phyloP scores from a whole-genome alignment of 2,329 filamentous ascomycete species.

The Fusarium odoratissimum region DNA sequence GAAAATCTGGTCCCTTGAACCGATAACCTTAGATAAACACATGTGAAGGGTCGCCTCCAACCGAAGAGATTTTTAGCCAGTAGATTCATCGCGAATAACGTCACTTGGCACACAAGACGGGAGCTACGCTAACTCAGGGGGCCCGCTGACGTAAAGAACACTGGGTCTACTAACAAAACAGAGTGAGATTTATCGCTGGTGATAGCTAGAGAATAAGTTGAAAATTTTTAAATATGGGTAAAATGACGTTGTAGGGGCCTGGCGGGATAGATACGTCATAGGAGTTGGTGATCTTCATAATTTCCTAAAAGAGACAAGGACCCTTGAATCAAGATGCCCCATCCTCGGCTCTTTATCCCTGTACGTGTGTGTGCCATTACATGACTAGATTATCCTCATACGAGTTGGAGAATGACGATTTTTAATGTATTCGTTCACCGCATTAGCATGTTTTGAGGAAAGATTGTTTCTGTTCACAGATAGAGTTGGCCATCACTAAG shows the following conservation, averaged over 20 bases:
- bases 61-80: slow-evolving; percentile 5
- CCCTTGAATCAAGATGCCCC: slow-evolving; percentile 20
- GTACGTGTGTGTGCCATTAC: not conserved
- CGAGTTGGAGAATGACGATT: slow-evolving; percentile 8
- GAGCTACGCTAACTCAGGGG: not conserved
- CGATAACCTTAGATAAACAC: slow-evolving; percentile 34
- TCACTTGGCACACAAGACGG: not conserved
- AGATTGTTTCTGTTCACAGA: not conserved
- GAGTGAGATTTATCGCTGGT: not conserved
- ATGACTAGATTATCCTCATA: slow-evolving; percentile 19
- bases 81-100: not conserved
- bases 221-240: slow-evolving; percentile 27
- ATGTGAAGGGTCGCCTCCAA: not conserved
- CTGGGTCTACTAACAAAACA: not conserved
- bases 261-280: slow-evolving; percentile 10
- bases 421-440: not conserved
- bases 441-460: not conserved
- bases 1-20: not conserved
- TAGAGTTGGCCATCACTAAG: not conserved
- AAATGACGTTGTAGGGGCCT: slow-evolving; percentile 19
- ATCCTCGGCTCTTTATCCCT: slow-evolving; percentile 30
- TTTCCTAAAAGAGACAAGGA: slow-evolving; percentile 17
- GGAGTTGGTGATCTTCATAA: slow-evolving; percentile 17
- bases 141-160: slow-evolving; percentile 26
- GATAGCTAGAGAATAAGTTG: not conserved